phyloP scores from a whole-genome alignment of 345 rosid genomes.

The Pistacia atlantica region DNA sequence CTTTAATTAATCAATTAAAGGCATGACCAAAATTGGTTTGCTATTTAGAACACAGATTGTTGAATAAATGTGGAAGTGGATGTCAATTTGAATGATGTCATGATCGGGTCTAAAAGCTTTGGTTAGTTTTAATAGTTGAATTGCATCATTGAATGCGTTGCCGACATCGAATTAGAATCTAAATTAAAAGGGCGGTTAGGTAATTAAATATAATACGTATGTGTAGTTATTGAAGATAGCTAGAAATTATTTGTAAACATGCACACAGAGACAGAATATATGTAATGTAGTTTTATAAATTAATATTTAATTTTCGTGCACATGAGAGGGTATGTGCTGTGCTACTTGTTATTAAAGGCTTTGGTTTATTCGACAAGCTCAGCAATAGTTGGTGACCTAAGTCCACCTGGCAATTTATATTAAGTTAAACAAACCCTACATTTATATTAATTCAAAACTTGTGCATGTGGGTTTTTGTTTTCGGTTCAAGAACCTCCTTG shows the following conservation, averaged over 20 bases:
- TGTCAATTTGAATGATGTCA: slow-evolving; percentile 13
- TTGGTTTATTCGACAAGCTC: slow-evolving; percentile 5
- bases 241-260: not conserved
- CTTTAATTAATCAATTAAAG: too few relatives aligned
- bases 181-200: too few relatives aligned
- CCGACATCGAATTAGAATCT: too few relatives aligned
- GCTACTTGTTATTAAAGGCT: slow-evolving; percentile 9
- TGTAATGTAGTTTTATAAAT: not conserved
- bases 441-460: too few relatives aligned
- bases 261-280: slow-evolving; percentile 14
- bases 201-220: not conserved
- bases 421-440: not conserved
- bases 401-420: too few relatives aligned
- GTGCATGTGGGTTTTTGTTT: too few relatives aligned
- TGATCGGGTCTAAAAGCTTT: not conserved
- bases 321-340: slow-evolving; percentile 21
- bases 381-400: slow-evolving; percentile 19
- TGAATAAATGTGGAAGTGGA: not conserved
- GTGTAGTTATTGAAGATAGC: too few relatives aligned
- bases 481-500: too few relatives aligned
- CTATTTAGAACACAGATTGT: not conserved
- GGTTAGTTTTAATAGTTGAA: too few relatives aligned
- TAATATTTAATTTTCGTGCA: slow-evolving; percentile 11
- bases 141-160: too few relatives aligned
- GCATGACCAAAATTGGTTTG: too few relatives aligned